A percentile compares a stretch with the other conserved stretches of the same genome.
These are phyloP conservation scores for Gliomastix tumulicola DNA, from an alignment of 2,329 filamentous ascomycete genomes.

Conservation along the genomic window DNA sequence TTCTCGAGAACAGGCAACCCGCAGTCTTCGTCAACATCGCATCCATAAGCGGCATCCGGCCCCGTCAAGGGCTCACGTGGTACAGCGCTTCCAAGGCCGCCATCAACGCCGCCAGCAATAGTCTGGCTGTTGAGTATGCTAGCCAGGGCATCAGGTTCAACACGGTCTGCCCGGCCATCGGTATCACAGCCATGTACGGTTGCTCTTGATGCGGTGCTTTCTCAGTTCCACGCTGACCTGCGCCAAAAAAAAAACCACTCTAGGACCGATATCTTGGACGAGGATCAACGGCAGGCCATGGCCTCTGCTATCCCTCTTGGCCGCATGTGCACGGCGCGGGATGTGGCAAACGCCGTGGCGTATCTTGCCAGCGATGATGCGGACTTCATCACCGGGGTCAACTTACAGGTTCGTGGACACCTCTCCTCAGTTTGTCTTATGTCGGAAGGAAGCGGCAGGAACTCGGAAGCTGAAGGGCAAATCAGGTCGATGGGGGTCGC, in stretches of 20 bases:
- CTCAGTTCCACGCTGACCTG: slow-evolving; percentile 3
- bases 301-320: no score
- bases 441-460: no score
- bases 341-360: slow-evolving; percentile 6
- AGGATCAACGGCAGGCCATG: no score
- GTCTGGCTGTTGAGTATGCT: slow-evolving; percentile 66
- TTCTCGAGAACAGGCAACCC: slow-evolving; percentile 61
- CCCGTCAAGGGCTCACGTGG: slow-evolving; percentile 68
- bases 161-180: slow-evolving; percentile 56
- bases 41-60: slow-evolving; percentile 66
- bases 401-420: no score
- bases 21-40: slow-evolving; percentile 72
- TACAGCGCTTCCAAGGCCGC: slow-evolving; percentile 81
- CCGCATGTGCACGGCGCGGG: slow-evolving; percentile 1
- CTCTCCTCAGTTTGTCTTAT: no score
- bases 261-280: slow-evolving; percentile 2
- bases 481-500: no score
- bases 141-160: slow-evolving; percentile 74
- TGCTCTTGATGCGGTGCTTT: no score
- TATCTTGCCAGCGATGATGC: no score
- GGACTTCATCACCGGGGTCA: no score
- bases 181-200: slow-evolving; percentile 4
- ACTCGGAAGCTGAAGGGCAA: no score
- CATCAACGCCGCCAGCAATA: slow-evolving; percentile 31
- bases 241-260: slow-evolving; percentile 1